phyloP scores from a whole-genome alignment of 2,329 filamentous ascomycete genomes.

The Stenocarpella maydis region DNA sequence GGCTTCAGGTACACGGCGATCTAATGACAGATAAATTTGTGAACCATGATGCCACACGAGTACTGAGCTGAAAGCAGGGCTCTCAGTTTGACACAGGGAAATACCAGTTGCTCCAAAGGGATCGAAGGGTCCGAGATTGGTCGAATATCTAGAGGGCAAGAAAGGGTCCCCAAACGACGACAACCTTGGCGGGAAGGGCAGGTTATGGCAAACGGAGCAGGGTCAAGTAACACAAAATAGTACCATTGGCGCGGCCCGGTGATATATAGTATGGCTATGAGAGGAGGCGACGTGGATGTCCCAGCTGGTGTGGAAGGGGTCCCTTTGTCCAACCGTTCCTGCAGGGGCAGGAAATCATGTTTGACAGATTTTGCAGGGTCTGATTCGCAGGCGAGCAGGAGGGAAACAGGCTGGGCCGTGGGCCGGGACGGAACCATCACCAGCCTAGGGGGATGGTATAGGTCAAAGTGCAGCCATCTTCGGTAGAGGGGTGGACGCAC shows the following conservation, averaged over 20 bases:
- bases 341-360: slow-evolving; percentile 27
- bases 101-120: background rate
- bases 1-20: background rate
- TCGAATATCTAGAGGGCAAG: background rate
- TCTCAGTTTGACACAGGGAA: background rate
- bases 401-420: slow-evolving; percentile 16
- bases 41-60: slow-evolving; percentile 16
- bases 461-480: slow-evolving; percentile 28
- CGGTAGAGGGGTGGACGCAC: slow-evolving; percentile 20
- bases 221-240: slow-evolving; percentile 25
- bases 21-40: slow-evolving; percentile 5
- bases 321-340: slow-evolving; percentile 28
- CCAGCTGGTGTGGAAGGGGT: slow-evolving; percentile 1
- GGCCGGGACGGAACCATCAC: slow-evolving; percentile 14
- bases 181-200: background rate
- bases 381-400: slow-evolving; percentile 15
- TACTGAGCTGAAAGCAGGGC: background rate
- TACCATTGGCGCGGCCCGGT: slow-evolving; percentile 20
- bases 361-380: slow-evolving; percentile 29
- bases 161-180: background rate
- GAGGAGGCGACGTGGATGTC: slow-evolving; percentile 1
- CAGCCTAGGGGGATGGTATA: slow-evolving; percentile 20
- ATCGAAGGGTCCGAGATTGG: background rate
- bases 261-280: slow-evolving; percentile 22
- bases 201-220: slow-evolving; percentile 23